Evolutionary conservation across 805 yeast species (phyloP).

Genomic region (Hanseniaspora clermontiae): DNA sequence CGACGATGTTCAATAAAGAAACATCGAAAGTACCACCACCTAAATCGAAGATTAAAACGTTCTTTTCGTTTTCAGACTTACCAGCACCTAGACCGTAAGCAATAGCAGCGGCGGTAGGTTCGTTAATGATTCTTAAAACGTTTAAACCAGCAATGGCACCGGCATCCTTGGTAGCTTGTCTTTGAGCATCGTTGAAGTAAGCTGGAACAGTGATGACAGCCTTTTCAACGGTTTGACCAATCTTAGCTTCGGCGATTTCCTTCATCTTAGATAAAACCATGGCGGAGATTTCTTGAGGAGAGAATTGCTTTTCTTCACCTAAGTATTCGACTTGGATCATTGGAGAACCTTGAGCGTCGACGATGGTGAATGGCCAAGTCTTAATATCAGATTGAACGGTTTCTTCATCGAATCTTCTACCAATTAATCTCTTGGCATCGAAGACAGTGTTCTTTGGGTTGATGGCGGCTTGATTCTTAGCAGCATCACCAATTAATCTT

Average conservation of each 20-base stretch:
- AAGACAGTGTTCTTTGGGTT: conserved; percentile 66
- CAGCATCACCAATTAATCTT: conserved; percentile 73
- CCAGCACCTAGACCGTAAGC: conserved; percentile 97
- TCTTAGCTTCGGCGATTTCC: conserved; percentile 66
- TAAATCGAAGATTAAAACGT: conserved; percentile 84
- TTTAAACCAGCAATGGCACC: conserved; percentile 71
- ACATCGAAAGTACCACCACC: conserved; percentile 99
- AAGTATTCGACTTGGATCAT: conserved; percentile 56
- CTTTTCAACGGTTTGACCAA: conserved; percentile 57
- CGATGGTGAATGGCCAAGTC: conserved; percentile 74
- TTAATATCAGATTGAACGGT: conserved; percentile 80
- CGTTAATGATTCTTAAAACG: conserved; percentile 66
- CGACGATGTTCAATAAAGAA: conserved; percentile 81
- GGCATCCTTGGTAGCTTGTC: conserved; percentile 75
- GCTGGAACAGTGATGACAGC: conserved; percentile 74
- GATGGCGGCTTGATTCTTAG: conserved; percentile 72
- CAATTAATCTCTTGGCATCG: conserved; percentile 74
- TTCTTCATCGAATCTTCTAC: conserved; percentile 64
- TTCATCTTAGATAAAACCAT: conserved; percentile 75
- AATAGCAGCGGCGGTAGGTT: conserved; percentile 94
- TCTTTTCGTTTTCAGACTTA: conserved; percentile 66
- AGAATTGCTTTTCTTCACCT: conserved; percentile 55
- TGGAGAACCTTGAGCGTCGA: conserved; percentile 54
- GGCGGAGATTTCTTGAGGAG: conserved; percentile 65
- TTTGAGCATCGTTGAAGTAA: conserved; percentile 66